Evolutionary conservation across 352 stramenopile species (phyloP).

Genomic region (Phytopythium kandeliae): DNA sequence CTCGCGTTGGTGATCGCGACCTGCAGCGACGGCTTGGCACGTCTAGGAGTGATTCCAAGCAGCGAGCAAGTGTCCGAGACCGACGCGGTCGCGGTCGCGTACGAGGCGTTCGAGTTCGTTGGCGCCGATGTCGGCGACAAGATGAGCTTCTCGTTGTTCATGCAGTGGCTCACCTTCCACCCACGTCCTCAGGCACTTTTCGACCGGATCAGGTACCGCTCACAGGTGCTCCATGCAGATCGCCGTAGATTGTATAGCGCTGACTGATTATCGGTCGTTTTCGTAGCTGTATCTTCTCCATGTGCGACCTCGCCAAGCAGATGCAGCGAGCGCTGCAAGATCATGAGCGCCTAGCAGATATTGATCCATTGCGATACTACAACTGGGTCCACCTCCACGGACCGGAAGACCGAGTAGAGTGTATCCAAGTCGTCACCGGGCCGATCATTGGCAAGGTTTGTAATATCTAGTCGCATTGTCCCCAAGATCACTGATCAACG

Average conservation of each 20-base stretch:
- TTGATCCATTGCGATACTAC: constrained; percentile 22
- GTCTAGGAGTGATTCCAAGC: constrained; percentile 19
- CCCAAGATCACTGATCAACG: background rate
- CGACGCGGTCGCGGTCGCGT: constrained; percentile 51
- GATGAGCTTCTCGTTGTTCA: constrained; percentile 60
- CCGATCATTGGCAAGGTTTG: constrained; percentile 10
- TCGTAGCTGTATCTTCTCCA: constrained; percentile 37
- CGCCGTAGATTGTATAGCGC: background rate
- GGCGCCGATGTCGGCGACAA: constrained; percentile 57
- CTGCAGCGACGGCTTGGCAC: constrained; percentile 34
- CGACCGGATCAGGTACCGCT: constrained; percentile 31
- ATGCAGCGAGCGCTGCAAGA: constrained; percentile 26
- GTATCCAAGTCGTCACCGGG: constrained; percentile 26
- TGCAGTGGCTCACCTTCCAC: constrained; percentile 66
- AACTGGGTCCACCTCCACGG: constrained; percentile 25
- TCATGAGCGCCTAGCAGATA: constrained; percentile 2
- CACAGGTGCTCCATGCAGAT: background rate
- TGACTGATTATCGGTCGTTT: background rate
- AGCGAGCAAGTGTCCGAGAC: constrained; percentile 19
- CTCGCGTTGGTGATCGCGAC: constrained; percentile 58
- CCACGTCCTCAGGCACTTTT: constrained; percentile 50
- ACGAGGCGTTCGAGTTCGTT: constrained; percentile 63
- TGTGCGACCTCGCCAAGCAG: constrained; percentile 22
- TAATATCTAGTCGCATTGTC: no score
- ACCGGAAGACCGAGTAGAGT: constrained; percentile 9